Evolutionary conservation across 2,329 filamentous ascomycete species (phyloP), one percentile per base, ranked within the genome.

Genomic region (Dactylonectria estremocensis): DNA sequence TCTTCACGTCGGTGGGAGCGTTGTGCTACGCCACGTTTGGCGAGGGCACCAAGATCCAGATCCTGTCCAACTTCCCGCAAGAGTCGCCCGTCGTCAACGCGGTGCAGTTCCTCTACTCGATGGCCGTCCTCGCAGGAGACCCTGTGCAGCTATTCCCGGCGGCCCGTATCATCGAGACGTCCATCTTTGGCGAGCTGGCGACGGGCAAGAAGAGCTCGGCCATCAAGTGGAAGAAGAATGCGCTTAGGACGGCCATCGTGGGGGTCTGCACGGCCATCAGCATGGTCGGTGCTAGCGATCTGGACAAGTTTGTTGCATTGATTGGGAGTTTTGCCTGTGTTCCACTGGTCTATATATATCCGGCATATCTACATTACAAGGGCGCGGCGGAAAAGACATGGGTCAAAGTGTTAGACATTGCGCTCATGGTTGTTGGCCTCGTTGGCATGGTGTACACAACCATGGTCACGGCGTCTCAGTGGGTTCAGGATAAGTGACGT

Each of bases 141-240:
- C 92, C 92, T 0, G 92, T 94, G 2, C 92, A 94, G 79, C 85
- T 94, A 52, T 94, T 93, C 81, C 92, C 92, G 0, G 91, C 92
- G 8, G 84, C 92, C 58, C 88, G 92, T 71, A 94, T 93, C 76
- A 84, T 93, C 59, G 92, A 94, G 80, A 88, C 87, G 20, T 87
- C 85, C 50, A 76, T 93, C 16, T 93, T 94, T 66, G 90, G 90
- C n/a, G 84, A 87, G 67, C 85, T 86, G 64, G 92, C 91, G 0
- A 82, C 81, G 6, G 92, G 92, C 37, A 93, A 92, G 81, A 88
- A 87, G 74, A 88, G 87, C 68, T 78, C 83, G 37, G 81, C 84
- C 43, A 92, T 90, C 69, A 94, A 94, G 78, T 94, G 92, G 92
- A 90, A 90, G 81, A 94, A 94, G 86, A 94, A 94, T 72, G 85